These are phyloP conservation scores for Keithomyces neogunnii DNA, from an alignment of 2,329 filamentous ascomycete species.

Conservation along the genomic window DNA sequence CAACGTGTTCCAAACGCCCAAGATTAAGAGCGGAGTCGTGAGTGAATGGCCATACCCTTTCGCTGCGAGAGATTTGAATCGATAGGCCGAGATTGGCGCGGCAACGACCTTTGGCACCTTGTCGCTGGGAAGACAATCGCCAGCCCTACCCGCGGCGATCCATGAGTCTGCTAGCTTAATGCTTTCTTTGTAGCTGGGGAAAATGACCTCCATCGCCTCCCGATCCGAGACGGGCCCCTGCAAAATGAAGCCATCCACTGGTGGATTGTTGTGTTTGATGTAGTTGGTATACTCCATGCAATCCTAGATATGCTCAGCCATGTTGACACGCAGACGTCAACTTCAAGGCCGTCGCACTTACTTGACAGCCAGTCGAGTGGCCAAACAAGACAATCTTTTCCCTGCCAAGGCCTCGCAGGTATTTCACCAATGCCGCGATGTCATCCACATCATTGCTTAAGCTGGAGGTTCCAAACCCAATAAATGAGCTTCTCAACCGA, in stretches of 20 bases:
- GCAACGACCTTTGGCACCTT: slow-evolving; percentile 31
- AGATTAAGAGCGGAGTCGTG: background rate
- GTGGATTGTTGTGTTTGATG: slow-evolving; percentile 32
- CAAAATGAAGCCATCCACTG: slow-evolving; percentile 67
- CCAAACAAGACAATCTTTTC: slow-evolving; percentile 47
- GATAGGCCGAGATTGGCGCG: slow-evolving; percentile 42
- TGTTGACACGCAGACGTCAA: background rate
- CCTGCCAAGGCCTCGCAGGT: slow-evolving; percentile 41
- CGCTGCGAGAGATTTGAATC: slow-evolving; percentile 41
- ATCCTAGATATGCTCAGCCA: slow-evolving; percentile 29
- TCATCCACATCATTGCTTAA: slow-evolving; percentile 46
- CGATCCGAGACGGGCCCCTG: slow-evolving; percentile 76
- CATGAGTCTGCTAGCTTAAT: slow-evolving; percentile 43
- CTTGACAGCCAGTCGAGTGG: slow-evolving; percentile 51
- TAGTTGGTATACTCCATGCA: slow-evolving; percentile 46
- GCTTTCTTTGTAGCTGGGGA: slow-evolving; percentile 36
- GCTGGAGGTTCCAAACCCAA: slow-evolving; percentile 41
- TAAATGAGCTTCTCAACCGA: slow-evolving; percentile 45
- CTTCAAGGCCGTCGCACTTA: slow-evolving; percentile 16
- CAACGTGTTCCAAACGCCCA: background rate
- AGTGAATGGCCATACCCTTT: slow-evolving; percentile 34
- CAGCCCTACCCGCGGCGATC: slow-evolving; percentile 43
- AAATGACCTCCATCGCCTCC: slow-evolving; percentile 46
- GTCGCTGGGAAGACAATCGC: slow-evolving; percentile 45
- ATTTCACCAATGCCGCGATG: slow-evolving; percentile 42